Evolutionary conservation across 352 stramenopile species (phyloP), one percentile per base, ranked within the genome.

Genomic region (Globisporangium iwayamae): DNA sequence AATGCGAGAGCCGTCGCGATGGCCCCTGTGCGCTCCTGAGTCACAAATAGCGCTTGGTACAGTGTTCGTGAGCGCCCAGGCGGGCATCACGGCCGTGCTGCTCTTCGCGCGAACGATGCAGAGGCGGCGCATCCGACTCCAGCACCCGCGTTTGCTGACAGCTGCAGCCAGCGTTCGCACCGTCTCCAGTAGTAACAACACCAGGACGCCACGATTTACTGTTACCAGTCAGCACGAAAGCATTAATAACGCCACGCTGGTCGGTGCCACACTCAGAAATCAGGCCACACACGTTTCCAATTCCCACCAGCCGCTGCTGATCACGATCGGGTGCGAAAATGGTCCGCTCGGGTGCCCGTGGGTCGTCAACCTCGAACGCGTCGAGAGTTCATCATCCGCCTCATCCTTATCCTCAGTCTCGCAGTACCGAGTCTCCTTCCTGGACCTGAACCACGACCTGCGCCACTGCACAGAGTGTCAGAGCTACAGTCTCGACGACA

Each of bases 361-460:
- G 81, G 83, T 86, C 57, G 77, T 89, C 65, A 70, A 70, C 4
- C 64, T 90, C 39, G 71, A 67, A 41, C 80, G 77, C 54, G 64
- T 83, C 54, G 86, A 87, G 66, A 77, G 72, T 46, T 75, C 86
- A 54, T 43, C 18, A n/a, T 30, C 18, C n/a, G 9, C 52, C n/a
- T 11, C 52, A 4, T 9, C 22, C 11, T 16, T 41, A 48, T 52
- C n/a, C 20, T 52, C 43, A 50, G n/a, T 25, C 16, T 77, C 80
- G 51, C 75, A 78, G 51, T 89, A 79, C 77, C 86, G 85, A 60
- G 81, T 90, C 52, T 90, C 81, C 8, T 88, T 78, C 51, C 79
- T 85, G 77, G 88, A 81, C 63, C 71, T 73, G 53, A 62, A 73
- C 47, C 81, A 90, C 64, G 75, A 85, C 61, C 80, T 79, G 65